Evolutionary conservation across 2,329 filamentous ascomycete species (phyloP).

Genomic region (Thielaviopsis euricoi): DNA sequence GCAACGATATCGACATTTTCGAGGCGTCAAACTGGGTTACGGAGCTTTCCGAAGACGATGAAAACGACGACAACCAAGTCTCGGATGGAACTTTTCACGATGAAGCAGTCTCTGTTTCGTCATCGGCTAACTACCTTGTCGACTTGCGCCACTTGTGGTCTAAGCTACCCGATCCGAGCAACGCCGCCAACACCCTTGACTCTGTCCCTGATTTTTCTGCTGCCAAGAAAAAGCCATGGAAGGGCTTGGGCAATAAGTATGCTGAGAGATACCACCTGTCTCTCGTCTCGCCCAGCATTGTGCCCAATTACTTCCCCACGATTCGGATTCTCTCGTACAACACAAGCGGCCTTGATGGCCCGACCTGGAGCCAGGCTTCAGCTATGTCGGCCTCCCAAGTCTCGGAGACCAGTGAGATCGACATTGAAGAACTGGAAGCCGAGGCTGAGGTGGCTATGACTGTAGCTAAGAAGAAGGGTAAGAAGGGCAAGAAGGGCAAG

Average conservation of each 20-base stretch:
- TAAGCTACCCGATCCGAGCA: constrained; percentile 41
- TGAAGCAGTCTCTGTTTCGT: constrained; percentile 14
- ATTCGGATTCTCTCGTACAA: constrained; percentile 92
- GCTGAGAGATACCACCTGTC: constrained; percentile 74
- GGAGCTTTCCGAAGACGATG: constrained; percentile 59
- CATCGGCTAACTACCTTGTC: constrained; percentile 56
- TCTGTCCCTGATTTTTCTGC: constrained; percentile 12
- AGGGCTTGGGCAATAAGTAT: constrained; percentile 58
- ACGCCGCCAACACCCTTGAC: constrained; percentile 16
- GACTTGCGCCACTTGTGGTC: constrained; percentile 69
- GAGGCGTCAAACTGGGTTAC: constrained; percentile 20
- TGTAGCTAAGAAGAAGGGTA: constrained; percentile 16
- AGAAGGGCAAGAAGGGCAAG: constrained; percentile 19
- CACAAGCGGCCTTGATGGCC: constrained; percentile 56
- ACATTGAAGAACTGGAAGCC: constrained; percentile 21
- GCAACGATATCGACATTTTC: constrained; percentile 50
- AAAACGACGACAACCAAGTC: constrained; percentile 27
- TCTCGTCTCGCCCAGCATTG: constrained; percentile 69
- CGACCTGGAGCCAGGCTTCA: constrained; percentile 18
- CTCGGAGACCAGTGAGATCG: constrained; percentile 15
- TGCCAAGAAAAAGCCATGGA: constrained; percentile 35
- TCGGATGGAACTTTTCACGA: constrained; percentile 17
- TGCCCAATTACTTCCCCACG: constrained; percentile 84
- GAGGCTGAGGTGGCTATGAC: constrained; percentile 16
- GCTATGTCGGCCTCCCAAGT: constrained; percentile 9